These are phyloP conservation scores for Astrocystis sublimbata DNA, from an alignment of 495 filamentous ascomycete genomes.

Conservation along the genomic window DNA sequence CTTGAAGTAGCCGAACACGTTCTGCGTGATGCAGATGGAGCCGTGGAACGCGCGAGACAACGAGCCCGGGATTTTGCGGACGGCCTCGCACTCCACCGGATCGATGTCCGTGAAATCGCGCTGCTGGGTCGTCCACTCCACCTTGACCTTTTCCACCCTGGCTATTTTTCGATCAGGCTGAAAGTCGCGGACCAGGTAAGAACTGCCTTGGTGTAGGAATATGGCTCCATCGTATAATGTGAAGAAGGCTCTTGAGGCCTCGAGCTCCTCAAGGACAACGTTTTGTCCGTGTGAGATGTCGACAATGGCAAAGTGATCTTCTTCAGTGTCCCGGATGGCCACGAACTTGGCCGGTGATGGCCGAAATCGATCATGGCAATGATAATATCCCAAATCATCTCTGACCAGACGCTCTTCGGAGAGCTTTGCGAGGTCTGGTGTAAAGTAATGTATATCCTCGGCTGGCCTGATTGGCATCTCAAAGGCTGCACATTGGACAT, in stretches of 20 bases:
- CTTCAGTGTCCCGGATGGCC: constrained; percentile 88
- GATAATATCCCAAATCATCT: constrained; percentile 78
- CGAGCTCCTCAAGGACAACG: constrained; percentile 89
- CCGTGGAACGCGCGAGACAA: constrained; percentile 74
- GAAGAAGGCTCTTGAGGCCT: constrained; percentile 91
- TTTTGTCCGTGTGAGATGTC: constrained; percentile 83
- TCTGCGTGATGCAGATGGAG: constrained; percentile 75
- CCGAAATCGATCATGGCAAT: constrained; percentile 85
- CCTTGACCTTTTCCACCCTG: constrained; percentile 69
- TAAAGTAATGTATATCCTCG: constrained; percentile 79
- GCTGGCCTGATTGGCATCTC: constrained; percentile 86
- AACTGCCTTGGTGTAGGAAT: constrained; percentile 92
- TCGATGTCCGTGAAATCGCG: constrained; percentile 96
- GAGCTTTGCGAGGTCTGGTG: constrained; percentile 69
- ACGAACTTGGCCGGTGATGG: constrained; percentile 82
- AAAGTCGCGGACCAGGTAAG: constrained; percentile 89
- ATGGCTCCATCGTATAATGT: constrained; percentile 97
- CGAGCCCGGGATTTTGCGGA: constrained; percentile 60
- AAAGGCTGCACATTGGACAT: constrained; percentile 92
- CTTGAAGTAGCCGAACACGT: constrained; percentile 96
- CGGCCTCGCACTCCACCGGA: constrained; percentile 79
- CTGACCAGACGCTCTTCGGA: constrained; percentile 72
- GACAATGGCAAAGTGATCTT: constrained; percentile 89
- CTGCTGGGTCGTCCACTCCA: constrained; percentile 93
- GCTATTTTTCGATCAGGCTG: constrained; percentile 76